Conservation (phyloP, 2,329 filamentous ascomycete genomes). For the Pseudogymnoascus sp. region DNA sequence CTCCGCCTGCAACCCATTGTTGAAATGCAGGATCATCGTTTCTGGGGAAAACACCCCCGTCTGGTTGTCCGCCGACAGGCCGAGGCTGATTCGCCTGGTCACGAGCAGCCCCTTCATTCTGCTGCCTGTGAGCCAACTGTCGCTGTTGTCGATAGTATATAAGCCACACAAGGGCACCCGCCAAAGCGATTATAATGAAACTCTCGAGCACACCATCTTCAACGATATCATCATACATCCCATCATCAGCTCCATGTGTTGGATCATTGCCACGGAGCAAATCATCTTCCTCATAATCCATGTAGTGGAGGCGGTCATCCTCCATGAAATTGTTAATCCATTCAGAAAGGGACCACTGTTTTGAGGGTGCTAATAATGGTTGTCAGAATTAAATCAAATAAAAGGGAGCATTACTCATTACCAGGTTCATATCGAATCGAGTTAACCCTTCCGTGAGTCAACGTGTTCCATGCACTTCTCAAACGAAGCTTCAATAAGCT, state of each 20-base stretch:
- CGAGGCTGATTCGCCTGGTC: slow-evolving; percentile 23
- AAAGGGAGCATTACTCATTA: slow-evolving; percentile 39
- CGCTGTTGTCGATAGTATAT: slow-evolving; percentile 73
- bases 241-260: slow-evolving; percentile 48
- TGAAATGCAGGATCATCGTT: slow-evolving; percentile 59
- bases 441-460: slow-evolving; percentile 85
- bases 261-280: slow-evolving; percentile 40
- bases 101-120: slow-evolving; percentile 32
- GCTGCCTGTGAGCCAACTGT: slow-evolving; percentile 46
- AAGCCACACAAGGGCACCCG: slow-evolving; percentile 64
- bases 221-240: slow-evolving; percentile 52
- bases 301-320: slow-evolving; percentile 51
- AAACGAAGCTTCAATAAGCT: slow-evolving; percentile 77
- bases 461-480: slow-evolving; percentile 87
- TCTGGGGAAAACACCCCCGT: slow-evolving; percentile 54
- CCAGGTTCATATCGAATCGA: slow-evolving; percentile 83
- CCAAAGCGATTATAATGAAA: slow-evolving; percentile 70
- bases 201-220: slow-evolving; percentile 80
- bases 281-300: slow-evolving; percentile 42
- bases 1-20: slow-evolving; percentile 55
- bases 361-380: slow-evolving; percentile 51
- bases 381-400: slow-evolving; percentile 23
- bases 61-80: slow-evolving; percentile 21
- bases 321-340: slow-evolving; percentile 83
- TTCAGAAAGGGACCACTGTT: slow-evolving; percentile 70